phyloP scores from a whole-genome alignment of 169 alveolate species.

The Babesia ovis region DNA sequence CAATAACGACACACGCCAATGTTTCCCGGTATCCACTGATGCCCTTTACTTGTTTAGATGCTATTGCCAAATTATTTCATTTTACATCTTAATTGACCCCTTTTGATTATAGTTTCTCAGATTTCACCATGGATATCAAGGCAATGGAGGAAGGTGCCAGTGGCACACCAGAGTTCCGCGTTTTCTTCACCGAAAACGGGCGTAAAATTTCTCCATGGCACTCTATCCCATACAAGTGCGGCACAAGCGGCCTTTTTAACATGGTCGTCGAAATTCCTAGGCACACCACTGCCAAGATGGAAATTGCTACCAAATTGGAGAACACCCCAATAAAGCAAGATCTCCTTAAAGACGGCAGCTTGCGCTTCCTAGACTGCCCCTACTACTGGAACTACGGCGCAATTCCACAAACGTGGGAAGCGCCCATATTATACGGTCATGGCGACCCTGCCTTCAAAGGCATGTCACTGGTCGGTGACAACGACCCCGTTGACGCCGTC shows the following conservation, averaged over 20 bases:
- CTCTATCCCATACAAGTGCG: conserved; percentile 37
- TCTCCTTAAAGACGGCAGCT: conserved; percentile 64
- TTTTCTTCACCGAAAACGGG: conserved; percentile 35
- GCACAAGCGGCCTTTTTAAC: conserved; percentile 30
- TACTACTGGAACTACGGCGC: conserved; percentile 91
- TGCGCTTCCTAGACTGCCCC: conserved; percentile 80
- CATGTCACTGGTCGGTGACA: conserved; percentile 81
- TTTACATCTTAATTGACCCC: neutral
- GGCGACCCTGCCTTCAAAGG: conserved; percentile 40
- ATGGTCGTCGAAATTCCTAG: conserved; percentile 79
- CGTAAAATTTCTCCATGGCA: conserved; percentile 66
- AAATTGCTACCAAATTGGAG: conserved; percentile 65
- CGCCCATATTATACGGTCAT: conserved; percentile 69
- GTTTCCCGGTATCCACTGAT: no score
- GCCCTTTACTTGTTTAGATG: conserved; percentile 1
- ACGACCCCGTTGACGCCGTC: conserved; percentile 91
- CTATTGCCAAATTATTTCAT: neutral
- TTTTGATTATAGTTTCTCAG: neutral
- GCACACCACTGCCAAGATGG: conserved; percentile 74
- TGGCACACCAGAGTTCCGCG: conserved; percentile 45
- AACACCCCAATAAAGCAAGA: conserved; percentile 75
- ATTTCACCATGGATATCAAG: neutral
- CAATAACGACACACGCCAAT: no score
- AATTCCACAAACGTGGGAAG: conserved; percentile 93
- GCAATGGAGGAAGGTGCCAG: conserved; percentile 34